Evolutionary conservation across 2,329 filamentous ascomycete species (phyloP).

Genomic region (Incumbomyces lentus): DNA sequence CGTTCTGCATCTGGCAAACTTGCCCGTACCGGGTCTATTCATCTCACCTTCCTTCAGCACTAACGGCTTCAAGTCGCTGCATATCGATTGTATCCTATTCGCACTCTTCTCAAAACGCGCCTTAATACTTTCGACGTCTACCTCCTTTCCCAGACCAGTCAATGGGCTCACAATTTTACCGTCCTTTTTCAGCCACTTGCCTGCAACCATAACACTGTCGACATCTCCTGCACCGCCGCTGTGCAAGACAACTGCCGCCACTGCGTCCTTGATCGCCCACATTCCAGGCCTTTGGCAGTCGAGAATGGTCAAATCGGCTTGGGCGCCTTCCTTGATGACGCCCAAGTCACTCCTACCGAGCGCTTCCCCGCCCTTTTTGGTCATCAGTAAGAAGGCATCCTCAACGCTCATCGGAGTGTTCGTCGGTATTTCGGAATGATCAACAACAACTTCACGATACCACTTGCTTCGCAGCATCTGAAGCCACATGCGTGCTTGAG

Average conservation of each 20-base stretch:
- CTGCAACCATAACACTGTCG: conserved; percentile 41
- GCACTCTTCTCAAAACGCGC: no score
- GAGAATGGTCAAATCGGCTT: conserved; percentile 46
- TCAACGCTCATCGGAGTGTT: conserved; percentile 43
- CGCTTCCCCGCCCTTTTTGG: conserved; percentile 42
- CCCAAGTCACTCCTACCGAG: conserved; percentile 44
- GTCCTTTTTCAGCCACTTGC: conserved; percentile 39
- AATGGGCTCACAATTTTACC: conserved; percentile 25
- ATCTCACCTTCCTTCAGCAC: no score
- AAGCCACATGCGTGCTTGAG: conserved; percentile 44
- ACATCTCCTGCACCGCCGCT: conserved; percentile 43
- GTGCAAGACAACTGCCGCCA: conserved; percentile 48
- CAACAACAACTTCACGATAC: conserved; percentile 30
- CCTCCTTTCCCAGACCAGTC: no score
- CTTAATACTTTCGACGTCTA: no score
- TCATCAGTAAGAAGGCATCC: conserved; percentile 48
- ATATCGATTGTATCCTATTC: no score
- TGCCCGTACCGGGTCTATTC: no score
- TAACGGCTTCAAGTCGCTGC: no score
- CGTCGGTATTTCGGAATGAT: conserved; percentile 33
- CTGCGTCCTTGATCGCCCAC: conserved; percentile 46
- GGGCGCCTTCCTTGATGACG: conserved; percentile 39
- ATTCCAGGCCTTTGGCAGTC: conserved; percentile 37
- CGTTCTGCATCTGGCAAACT: no score
- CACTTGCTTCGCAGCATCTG: conserved; percentile 35